Percentiles rank a stretch among this genome's conserved stretches.
These are phyloP conservation scores for Trichoderma guizhouense DNA, from an alignment of 2,329 filamentous ascomycete genomes.

Conservation along the genomic window DNA sequence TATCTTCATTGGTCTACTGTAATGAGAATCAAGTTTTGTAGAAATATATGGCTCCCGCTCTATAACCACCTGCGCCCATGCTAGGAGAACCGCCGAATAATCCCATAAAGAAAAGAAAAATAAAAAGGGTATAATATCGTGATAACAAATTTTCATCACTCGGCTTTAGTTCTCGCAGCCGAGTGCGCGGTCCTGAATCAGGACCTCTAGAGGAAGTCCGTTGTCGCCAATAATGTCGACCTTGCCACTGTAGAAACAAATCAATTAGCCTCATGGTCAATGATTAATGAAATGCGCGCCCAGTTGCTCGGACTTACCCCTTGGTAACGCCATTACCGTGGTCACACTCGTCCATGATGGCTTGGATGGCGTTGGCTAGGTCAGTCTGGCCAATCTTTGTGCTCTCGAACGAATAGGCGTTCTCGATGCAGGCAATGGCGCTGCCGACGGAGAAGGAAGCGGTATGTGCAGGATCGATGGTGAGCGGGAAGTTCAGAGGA, in stretches of 20 bases:
- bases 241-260: not conserved
- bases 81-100: not conserved
- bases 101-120: not conserved
- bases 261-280: not conserved
- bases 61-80: constrained; percentile 7
- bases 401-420: not conserved
- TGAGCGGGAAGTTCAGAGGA: not conserved
- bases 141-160: not conserved
- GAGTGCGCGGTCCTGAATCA: not conserved
- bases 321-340: not conserved
- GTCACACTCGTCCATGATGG: constrained; percentile 1
- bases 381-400: not conserved
- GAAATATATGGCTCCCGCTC: not conserved
- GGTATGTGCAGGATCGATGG: not conserved
- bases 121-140: constrained; percentile 1
- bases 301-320: not conserved
- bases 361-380: not conserved
- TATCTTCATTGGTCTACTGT: not conserved
- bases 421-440: constrained; percentile 1
- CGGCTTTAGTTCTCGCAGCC: not conserved
- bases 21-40: not conserved
- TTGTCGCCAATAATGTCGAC: not conserved
- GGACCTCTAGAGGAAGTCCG: not conserved
- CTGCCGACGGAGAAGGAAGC: constrained; percentile 3
- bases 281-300: not conserved